Conservation (phyloP, 306 rosid genomes). For the Pterocarpus macrocarpus region DNA sequence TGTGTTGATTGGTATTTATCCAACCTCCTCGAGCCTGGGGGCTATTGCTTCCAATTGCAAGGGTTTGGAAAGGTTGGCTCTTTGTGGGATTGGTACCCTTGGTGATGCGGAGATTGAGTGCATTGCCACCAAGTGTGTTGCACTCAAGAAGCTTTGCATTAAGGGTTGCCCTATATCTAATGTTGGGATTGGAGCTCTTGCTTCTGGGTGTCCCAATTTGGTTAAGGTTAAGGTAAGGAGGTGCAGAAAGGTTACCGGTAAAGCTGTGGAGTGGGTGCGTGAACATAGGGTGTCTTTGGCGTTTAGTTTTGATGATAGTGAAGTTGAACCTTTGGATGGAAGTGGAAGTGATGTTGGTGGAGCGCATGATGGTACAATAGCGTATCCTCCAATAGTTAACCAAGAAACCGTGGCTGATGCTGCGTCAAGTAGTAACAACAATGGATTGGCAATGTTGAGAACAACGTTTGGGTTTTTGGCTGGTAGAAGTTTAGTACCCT, state of each 20-base stretch:
- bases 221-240: constrained; percentile 83
- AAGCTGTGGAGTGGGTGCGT: constrained; percentile 68
- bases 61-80: constrained; percentile 76
- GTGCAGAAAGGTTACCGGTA: constrained; percentile 75
- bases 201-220: constrained; percentile 83
- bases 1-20: constrained; percentile 79
- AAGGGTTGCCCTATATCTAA: constrained; percentile 87
- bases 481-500: constrained; percentile 59
- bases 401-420: constrained; percentile 41
- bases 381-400: constrained; percentile 26
- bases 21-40: constrained; percentile 60
- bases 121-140: constrained; percentile 73
- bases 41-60: constrained; percentile 74
- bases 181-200: constrained; percentile 72
- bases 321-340: constrained; percentile 59
- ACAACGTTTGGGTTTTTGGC: constrained; percentile 63
- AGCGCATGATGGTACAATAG: constrained; percentile 50
- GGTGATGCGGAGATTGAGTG: constrained; percentile 82
- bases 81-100: constrained; percentile 76
- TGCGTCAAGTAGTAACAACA: constrained; percentile 54
- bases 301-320: constrained; percentile 70
- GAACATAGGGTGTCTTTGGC: constrained; percentile 67
- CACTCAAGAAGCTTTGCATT: constrained; percentile 82
- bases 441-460: constrained; percentile 55
- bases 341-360: constrained; percentile 50